Base-by-base conservation (phyloP, 192 early-diverging fungal genomes). In the Dimargaris verticillata region DNA sequence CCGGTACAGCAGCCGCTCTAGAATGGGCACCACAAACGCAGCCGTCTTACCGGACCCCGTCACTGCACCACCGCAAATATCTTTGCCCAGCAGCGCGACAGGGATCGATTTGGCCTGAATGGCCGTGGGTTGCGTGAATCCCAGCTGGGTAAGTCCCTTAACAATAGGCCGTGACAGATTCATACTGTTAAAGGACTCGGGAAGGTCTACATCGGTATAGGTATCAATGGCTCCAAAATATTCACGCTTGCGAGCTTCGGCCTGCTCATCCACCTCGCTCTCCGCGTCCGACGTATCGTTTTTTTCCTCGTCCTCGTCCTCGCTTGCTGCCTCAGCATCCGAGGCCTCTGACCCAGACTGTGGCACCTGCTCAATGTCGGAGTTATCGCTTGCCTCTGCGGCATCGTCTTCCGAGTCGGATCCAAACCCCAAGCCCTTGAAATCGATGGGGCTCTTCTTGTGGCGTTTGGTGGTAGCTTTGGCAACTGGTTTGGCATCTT, bases 11-110 rank as follows among this genome's bases (percentile, higher is more conserved):
- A 99, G 79, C 68, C 94, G 81, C 71, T 99, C 96, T 57, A 99
- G 73, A 42, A 95, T 83, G 7, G 96, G 96, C 7, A 99, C 85
- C 59, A 97, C 68, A 73, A 99, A 97, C 0, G 96, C 96, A 11
- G 86, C 89, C 0, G 96, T 99, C 69, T 99, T 99, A 66, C 96
- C 96, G 44, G 95, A 97, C 50, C 96, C 96, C 1, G 96, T 99
- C 29, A 93, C 87, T 14, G 96, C 96, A 57, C 92, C 88, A 70
- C 93, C 96, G 70, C 95, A 97, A 60, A 99, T 92, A 67, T 99
- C 96, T 63, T 86, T 88, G 61, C 95, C 96, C 63, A 95, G 83
- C 33, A 99, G 74, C 9, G 91, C 92, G 22, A 99, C 66, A 3
- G 96, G 96, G 66, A 99, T 97, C 9, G 93, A 82, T 33, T 79